These are phyloP conservation scores for Helianthus annuus DNA, from an alignment of 129 eudicot genomes.

Conservation along the genomic window HanXRQr2.0-SUNRISE NC_035437.2:127445042-127445541, in stretches of 20 bases:
- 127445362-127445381: not conserved
- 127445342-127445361: conserved; percentile 4
- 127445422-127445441: conserved; percentile 93
- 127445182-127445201: no score
- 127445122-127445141: conserved; percentile 1
- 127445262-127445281: conserved; percentile 98
- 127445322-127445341: conserved; percentile 1
- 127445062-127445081: not conserved
- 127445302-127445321: conserved; percentile 17
- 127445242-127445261: conserved; percentile 99
- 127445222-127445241: conserved; percentile 94
- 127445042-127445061: not conserved
- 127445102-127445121: not conserved
- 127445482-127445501: no score
- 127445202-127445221: not conserved
- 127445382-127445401: conserved; percentile 7
- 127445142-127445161: not conserved
- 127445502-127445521: no score
- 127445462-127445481: no score
- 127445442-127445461: no score
- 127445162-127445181: not conserved
- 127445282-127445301: conserved; percentile 49
- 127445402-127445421: conserved; percentile 80
- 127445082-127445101: not conserved
- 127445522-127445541: no score